Evolutionary conservation across 495 filamentous ascomycete species (phyloP).

Genomic region (Aspergillus haitiensis): DNA sequence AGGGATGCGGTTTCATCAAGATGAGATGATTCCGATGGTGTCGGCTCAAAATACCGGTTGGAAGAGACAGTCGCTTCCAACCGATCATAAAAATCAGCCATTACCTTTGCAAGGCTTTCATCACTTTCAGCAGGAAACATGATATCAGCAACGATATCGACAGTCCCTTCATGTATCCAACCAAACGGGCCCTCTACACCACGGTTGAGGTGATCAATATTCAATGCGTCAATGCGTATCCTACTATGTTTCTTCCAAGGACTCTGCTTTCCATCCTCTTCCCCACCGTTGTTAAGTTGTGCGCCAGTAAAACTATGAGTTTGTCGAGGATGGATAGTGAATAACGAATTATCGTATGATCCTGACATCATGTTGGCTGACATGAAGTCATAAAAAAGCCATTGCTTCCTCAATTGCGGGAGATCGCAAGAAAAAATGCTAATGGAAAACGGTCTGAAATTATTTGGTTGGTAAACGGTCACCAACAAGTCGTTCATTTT

Average conservation of each 20-base stretch:
- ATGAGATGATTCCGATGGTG: constrained; percentile 11
- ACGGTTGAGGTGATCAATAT: constrained; percentile 93
- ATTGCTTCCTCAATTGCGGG: constrained; percentile 89
- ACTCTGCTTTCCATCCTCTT: constrained; percentile 49
- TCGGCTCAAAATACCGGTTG: constrained; percentile 50
- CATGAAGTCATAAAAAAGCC: constrained; percentile 96
- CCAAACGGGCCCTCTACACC: constrained; percentile 93
- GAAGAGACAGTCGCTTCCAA: constrained; percentile 88
- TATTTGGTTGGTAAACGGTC: constrained; percentile 84
- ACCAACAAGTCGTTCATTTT: constrained; percentile 92
- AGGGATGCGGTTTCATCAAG: constrained; percentile 24
- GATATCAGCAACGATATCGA: constrained; percentile 94
- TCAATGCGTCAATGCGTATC: constrained; percentile 86
- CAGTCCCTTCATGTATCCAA: constrained; percentile 95
- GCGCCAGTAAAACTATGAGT: constrained; percentile 67
- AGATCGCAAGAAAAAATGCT: constrained; percentile 95
- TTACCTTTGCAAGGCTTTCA: constrained; percentile 84
- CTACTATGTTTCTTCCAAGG: constrained; percentile 93
- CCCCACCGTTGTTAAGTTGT: constrained; percentile 51
- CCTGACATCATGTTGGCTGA: constrained; percentile 95
- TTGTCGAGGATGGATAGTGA: constrained; percentile 95
- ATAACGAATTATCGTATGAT: constrained; percentile 91
- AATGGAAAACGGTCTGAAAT: constrained; percentile 89
- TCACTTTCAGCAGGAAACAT: constrained; percentile 86
- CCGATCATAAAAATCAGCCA: constrained; percentile 91